Conservation (phyloP, 75 land plant species). For the Pinus tabuliformis region DNA sequence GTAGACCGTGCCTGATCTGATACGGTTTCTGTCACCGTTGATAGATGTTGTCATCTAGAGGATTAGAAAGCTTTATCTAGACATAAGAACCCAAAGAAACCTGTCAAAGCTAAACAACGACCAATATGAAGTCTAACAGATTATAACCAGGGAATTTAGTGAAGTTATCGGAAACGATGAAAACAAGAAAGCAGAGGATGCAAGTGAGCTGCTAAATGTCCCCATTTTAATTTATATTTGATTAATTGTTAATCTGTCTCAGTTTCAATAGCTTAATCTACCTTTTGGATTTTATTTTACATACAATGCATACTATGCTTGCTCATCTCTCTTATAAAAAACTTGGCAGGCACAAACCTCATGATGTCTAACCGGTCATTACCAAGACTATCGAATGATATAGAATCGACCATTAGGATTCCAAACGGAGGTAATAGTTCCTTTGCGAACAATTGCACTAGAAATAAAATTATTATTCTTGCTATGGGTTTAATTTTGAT, state of each 20-base stretch:
- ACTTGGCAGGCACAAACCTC: too few species aligned
- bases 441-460: background rate
- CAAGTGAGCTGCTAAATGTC: background rate
- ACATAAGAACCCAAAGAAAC: constrained; percentile 47
- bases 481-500: too few species aligned
- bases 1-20: too few species aligned
- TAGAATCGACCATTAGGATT: constrained; percentile 1
- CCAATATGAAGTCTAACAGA: constrained; percentile 19
- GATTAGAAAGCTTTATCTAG: constrained; percentile 36
- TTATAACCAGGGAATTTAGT: constrained; percentile 11
- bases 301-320: too few species aligned
- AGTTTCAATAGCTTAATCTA: too few species aligned
- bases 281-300: too few species aligned
- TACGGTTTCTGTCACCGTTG: constrained; percentile 7
- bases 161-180: constrained; percentile 4
- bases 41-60: too few species aligned
- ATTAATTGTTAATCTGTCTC: too few species aligned
- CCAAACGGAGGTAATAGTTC: background rate
- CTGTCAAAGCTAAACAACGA: constrained; percentile 32
- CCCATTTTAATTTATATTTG: too few species aligned
- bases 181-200: background rate
- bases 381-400: background rate
- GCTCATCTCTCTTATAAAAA: too few species aligned
- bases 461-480: background rate
- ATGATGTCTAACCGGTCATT: too few species aligned